A percentile compares a stretch with the other conserved stretches of the same genome.
These are phyloP conservation scores for Monilinia polystroma DNA, from an alignment of 2,329 filamentous ascomycete species.

Conservation along the genomic window DNA sequence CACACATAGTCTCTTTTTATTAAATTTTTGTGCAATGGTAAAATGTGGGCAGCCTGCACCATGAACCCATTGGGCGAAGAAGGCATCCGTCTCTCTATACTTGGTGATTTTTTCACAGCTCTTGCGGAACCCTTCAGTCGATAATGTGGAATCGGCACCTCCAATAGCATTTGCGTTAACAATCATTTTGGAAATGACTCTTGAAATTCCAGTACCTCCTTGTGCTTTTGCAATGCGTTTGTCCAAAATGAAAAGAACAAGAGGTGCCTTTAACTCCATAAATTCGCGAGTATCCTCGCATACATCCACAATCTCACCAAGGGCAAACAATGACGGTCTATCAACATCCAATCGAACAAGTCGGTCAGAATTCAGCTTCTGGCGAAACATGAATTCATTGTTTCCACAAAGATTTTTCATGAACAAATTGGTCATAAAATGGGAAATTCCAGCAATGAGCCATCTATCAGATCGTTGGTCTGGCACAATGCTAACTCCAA, in stretches of 20 bases:
- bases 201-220: conserved; percentile 73
- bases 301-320: conserved; percentile 74
- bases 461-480: conserved; percentile 79
- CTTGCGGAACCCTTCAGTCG: conserved; percentile 72
- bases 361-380: conserved; percentile 80
- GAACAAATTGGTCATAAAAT: conserved; percentile 93
- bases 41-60: conserved; percentile 88
- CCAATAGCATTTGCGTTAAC: conserved; percentile 82
- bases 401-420: conserved; percentile 89
- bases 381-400: conserved; percentile 88
- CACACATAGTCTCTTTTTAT: conserved; percentile 94
- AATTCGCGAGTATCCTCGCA: conserved; percentile 88
- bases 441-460: conserved; percentile 85
- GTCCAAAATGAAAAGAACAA: conserved; percentile 92
- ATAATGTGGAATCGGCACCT: conserved; percentile 66
- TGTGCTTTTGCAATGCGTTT: conserved; percentile 86
- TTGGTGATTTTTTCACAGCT: conserved; percentile 87
- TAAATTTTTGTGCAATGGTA: conserved; percentile 83
- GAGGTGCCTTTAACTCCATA: conserved; percentile 82
- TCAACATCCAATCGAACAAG: conserved; percentile 79
- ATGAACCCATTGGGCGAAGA: conserved; percentile 92
- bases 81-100: conserved; percentile 74
- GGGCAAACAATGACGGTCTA: conserved; percentile 76
- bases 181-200: conserved; percentile 83
- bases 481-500: conserved; percentile 87